Evolutionary conservation across 2,329 filamentous ascomycete genomes (phyloP).

Genomic region (Alternaria ethzedia): DNA sequence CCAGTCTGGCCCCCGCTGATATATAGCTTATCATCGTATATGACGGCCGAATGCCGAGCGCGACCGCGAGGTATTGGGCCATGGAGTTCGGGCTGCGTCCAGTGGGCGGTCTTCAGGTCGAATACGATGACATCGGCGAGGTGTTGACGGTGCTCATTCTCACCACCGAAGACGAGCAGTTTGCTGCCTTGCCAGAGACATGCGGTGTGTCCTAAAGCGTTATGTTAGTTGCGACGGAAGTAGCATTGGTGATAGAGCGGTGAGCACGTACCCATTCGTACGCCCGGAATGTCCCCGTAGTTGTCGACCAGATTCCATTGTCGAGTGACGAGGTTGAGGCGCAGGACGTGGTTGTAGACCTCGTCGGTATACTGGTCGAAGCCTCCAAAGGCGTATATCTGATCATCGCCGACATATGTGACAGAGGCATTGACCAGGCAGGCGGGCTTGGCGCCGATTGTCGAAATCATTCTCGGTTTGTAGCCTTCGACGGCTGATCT

Average conservation of each 20-base stretch:
- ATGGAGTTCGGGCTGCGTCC: slow-evolving; percentile 88
- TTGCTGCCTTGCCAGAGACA: slow-evolving; percentile 94
- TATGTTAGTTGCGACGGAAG: slow-evolving; percentile 15
- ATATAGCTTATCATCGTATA: slow-evolving; percentile 96
- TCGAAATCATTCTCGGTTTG: slow-evolving; percentile 77
- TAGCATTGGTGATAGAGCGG: background rate
- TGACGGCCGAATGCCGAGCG: slow-evolving; percentile 89
- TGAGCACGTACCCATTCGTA: slow-evolving; percentile 80
- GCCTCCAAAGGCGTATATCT: slow-evolving; percentile 97
- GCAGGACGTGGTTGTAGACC: slow-evolving; percentile 96
- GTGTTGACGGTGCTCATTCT: slow-evolving; percentile 96
- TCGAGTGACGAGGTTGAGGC: slow-evolving; percentile 82
- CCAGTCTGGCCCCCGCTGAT: slow-evolving; percentile 95
- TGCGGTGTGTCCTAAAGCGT: slow-evolving; percentile 79
- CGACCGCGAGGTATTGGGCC: slow-evolving; percentile 87
- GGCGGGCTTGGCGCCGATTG: slow-evolving; percentile 72
- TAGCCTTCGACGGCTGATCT: slow-evolving; percentile 72
- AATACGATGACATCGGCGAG: slow-evolving; percentile 96
- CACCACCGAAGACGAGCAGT: slow-evolving; percentile 94
- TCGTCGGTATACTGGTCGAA: slow-evolving; percentile 99
- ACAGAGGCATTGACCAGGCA: slow-evolving; percentile 98
- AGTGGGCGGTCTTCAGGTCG: slow-evolving; percentile 90
- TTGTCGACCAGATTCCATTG: slow-evolving; percentile 98
- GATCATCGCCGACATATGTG: slow-evolving; percentile 97
- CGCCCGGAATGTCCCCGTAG: slow-evolving; percentile 96